These are phyloP conservation scores for Calycina marina DNA, from an alignment of 2,329 filamentous ascomycete genomes.

Conservation along the genomic window DNA sequence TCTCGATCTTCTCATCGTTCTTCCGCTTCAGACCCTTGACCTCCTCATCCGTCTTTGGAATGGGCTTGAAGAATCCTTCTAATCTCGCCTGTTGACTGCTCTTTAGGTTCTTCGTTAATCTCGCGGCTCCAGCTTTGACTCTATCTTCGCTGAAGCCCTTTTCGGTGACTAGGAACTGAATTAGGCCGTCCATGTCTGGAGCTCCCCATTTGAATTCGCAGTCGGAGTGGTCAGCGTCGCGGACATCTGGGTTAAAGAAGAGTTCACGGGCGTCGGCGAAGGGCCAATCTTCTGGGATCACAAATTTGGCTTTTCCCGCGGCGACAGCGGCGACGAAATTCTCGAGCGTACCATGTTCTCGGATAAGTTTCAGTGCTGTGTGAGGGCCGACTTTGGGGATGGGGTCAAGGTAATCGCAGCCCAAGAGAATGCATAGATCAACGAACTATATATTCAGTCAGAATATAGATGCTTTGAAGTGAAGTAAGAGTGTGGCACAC, in stretches of 20 bases:
- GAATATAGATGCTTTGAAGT: conserved; percentile 1
- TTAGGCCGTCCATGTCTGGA: conserved; percentile 77
- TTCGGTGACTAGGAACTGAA: conserved; percentile 80
- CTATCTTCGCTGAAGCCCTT: conserved; percentile 97
- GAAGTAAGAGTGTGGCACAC: conserved; percentile 29
- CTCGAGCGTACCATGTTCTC: conserved; percentile 78
- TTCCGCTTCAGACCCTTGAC: conserved; percentile 81
- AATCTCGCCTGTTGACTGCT: conserved; percentile 78
- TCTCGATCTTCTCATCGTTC: conserved; percentile 78
- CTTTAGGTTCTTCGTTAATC: conserved; percentile 83
- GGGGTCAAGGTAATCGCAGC: conserved; percentile 94
- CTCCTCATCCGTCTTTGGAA: conserved; percentile 78
- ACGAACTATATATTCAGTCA: conserved; percentile 82
- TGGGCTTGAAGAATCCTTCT: conserved; percentile 92
- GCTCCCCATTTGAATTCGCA: conserved; percentile 98
- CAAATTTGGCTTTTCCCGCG: conserved; percentile 63
- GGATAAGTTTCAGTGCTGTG: conserved; percentile 86
- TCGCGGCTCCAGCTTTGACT: conserved; percentile 62
- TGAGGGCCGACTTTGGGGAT: conserved; percentile 87
- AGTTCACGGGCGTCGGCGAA: conserved; percentile 82
- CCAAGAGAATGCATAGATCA: conserved; percentile 91
- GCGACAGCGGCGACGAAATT: conserved; percentile 71
- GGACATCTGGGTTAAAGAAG: conserved; percentile 85
- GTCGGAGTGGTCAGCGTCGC: conserved; percentile 63
- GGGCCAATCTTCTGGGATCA: conserved; percentile 91